phyloP scores from a whole-genome alignment of 257 asterid genomes.

The Ehretia macrophylla region DNA sequence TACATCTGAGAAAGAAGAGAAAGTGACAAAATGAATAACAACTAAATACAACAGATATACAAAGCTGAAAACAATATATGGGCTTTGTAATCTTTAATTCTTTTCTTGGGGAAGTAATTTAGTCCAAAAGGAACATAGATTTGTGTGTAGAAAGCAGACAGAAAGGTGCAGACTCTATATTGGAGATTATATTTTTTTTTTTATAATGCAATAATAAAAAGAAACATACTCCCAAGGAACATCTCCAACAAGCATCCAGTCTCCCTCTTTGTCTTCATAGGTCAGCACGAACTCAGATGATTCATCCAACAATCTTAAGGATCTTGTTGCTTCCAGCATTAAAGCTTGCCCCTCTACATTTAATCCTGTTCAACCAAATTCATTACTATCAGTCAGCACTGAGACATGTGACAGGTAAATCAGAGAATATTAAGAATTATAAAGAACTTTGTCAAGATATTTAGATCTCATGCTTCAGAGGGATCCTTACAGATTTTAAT shows the following conservation, averaged over 20 bases:
- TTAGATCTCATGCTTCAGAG: background rate
- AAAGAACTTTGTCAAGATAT: background rate
- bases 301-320: slow-evolving; percentile 53
- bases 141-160: background rate
- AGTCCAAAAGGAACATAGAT: no score
- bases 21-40: no score
- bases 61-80: no score
- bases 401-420: slow-evolving; percentile 7
- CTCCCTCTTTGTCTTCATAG: slow-evolving; percentile 89
- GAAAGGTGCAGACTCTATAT: background rate
- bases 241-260: slow-evolving; percentile 95
- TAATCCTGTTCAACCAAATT: slow-evolving; percentile 33
- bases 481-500: no score
- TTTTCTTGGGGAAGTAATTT: no score
- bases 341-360: slow-evolving; percentile 37
- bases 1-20: no score
- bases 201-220: background rate
- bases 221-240: slow-evolving; percentile 88
- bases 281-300: slow-evolving; percentile 71
- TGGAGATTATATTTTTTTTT: background rate
- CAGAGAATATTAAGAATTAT: background rate
- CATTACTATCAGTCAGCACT: slow-evolving; percentile 4
- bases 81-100: no score
- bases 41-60: no score
- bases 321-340: slow-evolving; percentile 25